These are phyloP conservation scores for Quercus phellos DNA, from an alignment of 331 rosid species.

Conservation along the genomic window DNA sequence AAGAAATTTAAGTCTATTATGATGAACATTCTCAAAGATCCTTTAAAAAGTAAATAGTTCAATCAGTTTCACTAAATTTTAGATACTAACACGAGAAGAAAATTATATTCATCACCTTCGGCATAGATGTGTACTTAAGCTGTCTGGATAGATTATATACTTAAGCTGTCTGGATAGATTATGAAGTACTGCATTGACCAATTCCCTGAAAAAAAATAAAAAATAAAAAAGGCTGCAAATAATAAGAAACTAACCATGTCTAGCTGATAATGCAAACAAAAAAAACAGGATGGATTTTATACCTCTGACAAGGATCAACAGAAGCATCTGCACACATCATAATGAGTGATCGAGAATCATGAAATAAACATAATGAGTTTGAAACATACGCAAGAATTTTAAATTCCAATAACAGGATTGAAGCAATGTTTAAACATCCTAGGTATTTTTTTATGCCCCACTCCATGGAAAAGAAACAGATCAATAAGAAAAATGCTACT, in stretches of 20 bases:
- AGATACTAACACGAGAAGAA: slow-evolving; percentile 4
- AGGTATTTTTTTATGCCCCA: background rate
- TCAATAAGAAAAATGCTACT: too few relatives aligned
- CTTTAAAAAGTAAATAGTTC: background rate
- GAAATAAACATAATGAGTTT: slow-evolving; percentile 8
- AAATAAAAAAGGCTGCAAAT: background rate
- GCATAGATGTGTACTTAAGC: slow-evolving; percentile 63
- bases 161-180: slow-evolving; percentile 77
- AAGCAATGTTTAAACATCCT: background rate
- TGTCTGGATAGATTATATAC: slow-evolving; percentile 71
- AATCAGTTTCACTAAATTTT: background rate
- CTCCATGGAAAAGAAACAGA: background rate
- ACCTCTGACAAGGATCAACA: slow-evolving; percentile 83
- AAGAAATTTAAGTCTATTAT: background rate
- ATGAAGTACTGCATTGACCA: slow-evolving; percentile 58
- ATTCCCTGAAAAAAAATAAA: slow-evolving; percentile 42
- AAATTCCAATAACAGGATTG: background rate
- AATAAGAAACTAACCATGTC: slow-evolving; percentile 7
- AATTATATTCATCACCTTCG: slow-evolving; percentile 47
- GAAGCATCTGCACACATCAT: slow-evolving; percentile 80
- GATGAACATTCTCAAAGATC: background rate
- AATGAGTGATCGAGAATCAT: slow-evolving; percentile 25
- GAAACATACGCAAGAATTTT: background rate
- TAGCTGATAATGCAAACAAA: background rate
- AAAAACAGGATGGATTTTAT: slow-evolving; percentile 14